Conservation (phyloP, 768 basidiomycete species). For the Russula griseocarnosa region DNA sequence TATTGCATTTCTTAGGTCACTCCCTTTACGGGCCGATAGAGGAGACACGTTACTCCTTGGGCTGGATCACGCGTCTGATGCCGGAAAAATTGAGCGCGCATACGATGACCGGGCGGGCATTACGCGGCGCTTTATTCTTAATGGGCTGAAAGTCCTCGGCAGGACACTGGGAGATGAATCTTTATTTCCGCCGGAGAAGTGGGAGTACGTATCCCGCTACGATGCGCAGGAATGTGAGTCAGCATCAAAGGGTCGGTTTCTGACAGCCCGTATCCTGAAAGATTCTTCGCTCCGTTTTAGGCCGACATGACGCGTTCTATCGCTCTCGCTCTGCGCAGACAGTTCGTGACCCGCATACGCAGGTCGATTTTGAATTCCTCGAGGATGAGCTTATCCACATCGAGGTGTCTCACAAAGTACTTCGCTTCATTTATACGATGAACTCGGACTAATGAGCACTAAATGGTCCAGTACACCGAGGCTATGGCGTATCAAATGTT, state of each 20-base stretch:
- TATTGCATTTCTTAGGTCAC: slow-evolving; percentile 64
- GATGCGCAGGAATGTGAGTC: slow-evolving; percentile 53
- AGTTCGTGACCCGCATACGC: slow-evolving; percentile 47
- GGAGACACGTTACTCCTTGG: slow-evolving; percentile 87
- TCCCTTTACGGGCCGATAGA: slow-evolving; percentile 70
- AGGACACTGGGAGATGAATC: slow-evolving; percentile 60
- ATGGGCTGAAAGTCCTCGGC: slow-evolving; percentile 71
- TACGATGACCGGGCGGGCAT: slow-evolving; percentile 80
- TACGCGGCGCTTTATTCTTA: slow-evolving; percentile 78
- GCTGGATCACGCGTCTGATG: slow-evolving; percentile 79
- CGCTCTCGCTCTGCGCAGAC: slow-evolving; percentile 59
- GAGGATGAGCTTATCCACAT: slow-evolving; percentile 78
- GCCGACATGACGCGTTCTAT: slow-evolving; percentile 82
- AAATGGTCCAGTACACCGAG: slow-evolving; percentile 64
- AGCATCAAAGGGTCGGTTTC: background rate
- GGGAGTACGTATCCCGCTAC: slow-evolving; percentile 64
- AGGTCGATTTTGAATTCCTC: slow-evolving; percentile 49
- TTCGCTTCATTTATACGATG: background rate
- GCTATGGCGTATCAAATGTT: slow-evolving; percentile 68
- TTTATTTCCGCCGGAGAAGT: slow-evolving; percentile 61
- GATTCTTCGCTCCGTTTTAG: slow-evolving; percentile 35
- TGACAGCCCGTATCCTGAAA: background rate
- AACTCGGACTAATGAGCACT: background rate
- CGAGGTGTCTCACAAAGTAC: slow-evolving; percentile 85
- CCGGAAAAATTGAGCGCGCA: slow-evolving; percentile 69